These are phyloP conservation scores for Wickerhamiella kurtzmanii DNA, from an alignment of 805 yeast genomes.

Conservation along the genomic window DNA sequence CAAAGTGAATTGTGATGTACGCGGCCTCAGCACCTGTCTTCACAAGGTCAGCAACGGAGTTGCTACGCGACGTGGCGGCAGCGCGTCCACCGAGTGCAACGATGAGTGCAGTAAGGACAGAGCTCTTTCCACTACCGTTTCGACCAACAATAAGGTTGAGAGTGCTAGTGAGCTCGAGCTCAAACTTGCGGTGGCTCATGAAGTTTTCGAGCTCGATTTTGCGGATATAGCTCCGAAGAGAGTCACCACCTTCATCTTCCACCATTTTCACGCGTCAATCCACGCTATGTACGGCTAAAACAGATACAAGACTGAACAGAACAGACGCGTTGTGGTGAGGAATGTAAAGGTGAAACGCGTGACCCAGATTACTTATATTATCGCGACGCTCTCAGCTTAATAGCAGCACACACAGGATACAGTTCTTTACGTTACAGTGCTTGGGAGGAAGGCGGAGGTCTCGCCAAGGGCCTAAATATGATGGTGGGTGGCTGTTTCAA, in stretches of 20 bases:
- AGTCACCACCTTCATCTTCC: not conserved
- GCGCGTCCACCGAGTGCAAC: constrained; percentile 86
- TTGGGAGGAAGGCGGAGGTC: too few relatives aligned
- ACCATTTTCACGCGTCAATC: too few relatives aligned
- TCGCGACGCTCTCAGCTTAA: too few relatives aligned
- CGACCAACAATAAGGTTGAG: constrained; percentile 79
- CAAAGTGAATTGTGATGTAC: constrained; percentile 47
- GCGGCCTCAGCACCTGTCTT: constrained; percentile 66
- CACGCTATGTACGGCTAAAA: too few relatives aligned
- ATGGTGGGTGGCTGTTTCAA: too few relatives aligned
- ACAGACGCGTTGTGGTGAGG: too few relatives aligned
- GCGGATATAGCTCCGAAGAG: constrained; percentile 33
- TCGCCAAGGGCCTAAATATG: too few relatives aligned
- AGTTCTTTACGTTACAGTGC: too few relatives aligned
- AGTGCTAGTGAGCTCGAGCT: constrained; percentile 59
- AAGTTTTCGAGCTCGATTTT: constrained; percentile 37
- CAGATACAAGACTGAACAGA: too few relatives aligned
- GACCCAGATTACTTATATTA: too few relatives aligned
- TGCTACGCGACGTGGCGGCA: constrained; percentile 72
- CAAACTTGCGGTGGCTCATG: constrained; percentile 55
- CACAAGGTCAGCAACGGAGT: constrained; percentile 53
- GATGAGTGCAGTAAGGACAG: constrained; percentile 74
- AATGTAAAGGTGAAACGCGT: too few relatives aligned
- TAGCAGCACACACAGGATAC: too few relatives aligned
- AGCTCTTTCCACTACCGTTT: constrained; percentile 87